A percentile compares a stretch with the other conserved stretches of the same genome.
Evolutionary conservation across 768 basidiomycete species (phyloP).

Genomic region (Hericium alpestre): DNA sequence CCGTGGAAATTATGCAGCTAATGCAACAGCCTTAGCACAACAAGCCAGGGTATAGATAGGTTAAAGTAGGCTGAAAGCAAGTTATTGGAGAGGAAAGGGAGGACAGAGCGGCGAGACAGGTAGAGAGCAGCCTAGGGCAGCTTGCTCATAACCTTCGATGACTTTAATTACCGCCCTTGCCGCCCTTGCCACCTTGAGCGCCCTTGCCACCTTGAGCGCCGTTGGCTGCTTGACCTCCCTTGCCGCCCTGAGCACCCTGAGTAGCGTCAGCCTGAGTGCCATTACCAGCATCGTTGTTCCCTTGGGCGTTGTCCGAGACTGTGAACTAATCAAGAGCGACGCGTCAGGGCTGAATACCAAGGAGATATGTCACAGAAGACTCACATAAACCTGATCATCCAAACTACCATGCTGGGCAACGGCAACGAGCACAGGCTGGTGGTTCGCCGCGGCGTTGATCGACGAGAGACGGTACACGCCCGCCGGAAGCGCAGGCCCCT

Average conservation of each 20-base stretch:
- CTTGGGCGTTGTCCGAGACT: not conserved
- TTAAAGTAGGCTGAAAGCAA: too few species aligned
- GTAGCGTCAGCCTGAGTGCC: not conserved
- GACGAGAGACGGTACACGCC: conserved; percentile 51
- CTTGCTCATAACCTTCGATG: too few species aligned
- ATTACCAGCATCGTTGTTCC: not conserved
- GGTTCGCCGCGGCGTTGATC: conserved; percentile 48
- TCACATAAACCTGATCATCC: conserved; percentile 52
- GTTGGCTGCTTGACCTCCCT: not conserved
- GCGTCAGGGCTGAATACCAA: not conserved
- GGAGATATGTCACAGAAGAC: conserved; percentile 16
- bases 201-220: not conserved
- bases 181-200: not conserved
- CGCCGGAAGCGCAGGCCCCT: conserved; percentile 28
- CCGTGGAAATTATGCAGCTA: too few species aligned
- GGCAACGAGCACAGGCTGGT: conserved; percentile 46
- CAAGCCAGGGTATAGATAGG: too few species aligned
- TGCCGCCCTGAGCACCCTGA: not conserved
- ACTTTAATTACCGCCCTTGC: not conserved
- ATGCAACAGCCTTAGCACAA: too few species aligned
- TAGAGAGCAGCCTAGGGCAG: too few species aligned
- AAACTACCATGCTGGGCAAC: conserved; percentile 51
- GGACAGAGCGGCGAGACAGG: too few species aligned
- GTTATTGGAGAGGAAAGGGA: too few species aligned
- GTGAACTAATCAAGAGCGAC: not conserved